These are phyloP conservation scores for Hypoxylon sp. DNA, from an alignment of 2,329 filamentous ascomycete species.

Conservation along the genomic window DNA sequence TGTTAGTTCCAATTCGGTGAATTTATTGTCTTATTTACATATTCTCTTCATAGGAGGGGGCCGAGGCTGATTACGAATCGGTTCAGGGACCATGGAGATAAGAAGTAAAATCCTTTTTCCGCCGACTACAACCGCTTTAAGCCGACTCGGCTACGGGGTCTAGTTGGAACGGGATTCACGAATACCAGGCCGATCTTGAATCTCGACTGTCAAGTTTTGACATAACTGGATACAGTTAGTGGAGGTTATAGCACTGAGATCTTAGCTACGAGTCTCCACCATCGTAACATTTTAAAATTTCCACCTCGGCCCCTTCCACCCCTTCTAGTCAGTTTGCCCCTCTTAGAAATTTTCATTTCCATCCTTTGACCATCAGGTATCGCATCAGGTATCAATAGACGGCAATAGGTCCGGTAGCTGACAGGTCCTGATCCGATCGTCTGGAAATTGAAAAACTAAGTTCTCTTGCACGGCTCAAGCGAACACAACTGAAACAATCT, in stretches of 20 bases:
- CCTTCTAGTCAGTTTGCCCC: constrained; percentile 17
- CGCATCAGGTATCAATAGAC: not conserved
- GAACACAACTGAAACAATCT: not conserved
- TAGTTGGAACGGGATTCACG: constrained; percentile 3
- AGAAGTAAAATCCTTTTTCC: constrained; percentile 19
- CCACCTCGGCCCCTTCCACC: constrained; percentile 35
- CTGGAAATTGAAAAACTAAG: not conserved
- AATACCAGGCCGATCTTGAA: constrained; percentile 29
- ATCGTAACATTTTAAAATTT: constrained; percentile 34
- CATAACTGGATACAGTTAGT: constrained; percentile 15
- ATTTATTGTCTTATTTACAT: constrained; percentile 6
- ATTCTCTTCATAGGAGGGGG: constrained; percentile 2
- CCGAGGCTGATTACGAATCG: constrained; percentile 27
- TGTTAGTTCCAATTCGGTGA: not conserved
- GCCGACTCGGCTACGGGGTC: constrained; percentile 11
- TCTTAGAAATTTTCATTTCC: constrained; percentile 24
- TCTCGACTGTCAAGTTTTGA: constrained; percentile 19
- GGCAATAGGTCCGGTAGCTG: not conserved
- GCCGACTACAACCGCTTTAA: constrained; percentile 33
- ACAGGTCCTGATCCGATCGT: not conserved
- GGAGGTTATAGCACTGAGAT: constrained; percentile 21
- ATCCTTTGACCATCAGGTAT: not conserved
- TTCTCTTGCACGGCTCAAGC: not conserved
- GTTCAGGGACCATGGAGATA: constrained; percentile 24
- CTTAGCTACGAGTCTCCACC: constrained; percentile 38